Base-by-base conservation (phyloP, 2,329 filamentous ascomycete species). In the Diplocarpon rosae region DNA sequence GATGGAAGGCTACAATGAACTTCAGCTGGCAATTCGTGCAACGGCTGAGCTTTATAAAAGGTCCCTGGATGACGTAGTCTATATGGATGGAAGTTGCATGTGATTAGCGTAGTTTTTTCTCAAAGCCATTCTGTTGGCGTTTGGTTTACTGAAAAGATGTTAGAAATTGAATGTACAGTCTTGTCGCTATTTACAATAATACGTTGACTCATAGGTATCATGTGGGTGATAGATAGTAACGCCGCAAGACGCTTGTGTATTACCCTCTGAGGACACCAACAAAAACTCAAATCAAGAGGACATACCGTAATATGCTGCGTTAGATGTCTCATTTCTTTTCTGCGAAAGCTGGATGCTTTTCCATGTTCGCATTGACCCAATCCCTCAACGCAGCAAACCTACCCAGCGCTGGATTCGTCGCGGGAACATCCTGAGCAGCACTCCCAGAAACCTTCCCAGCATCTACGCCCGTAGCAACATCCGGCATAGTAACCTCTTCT, bases 361-460 rank as follows among this genome's bases (percentile, higher is more conserved):
- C 86, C 80, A 95, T 86, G 1, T 86, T 95, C 34, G 80, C 74
- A 1, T 85, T 82, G 41, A 95, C 93, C 60, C 90, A 93, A 9
- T 72, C 79, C 56, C 89, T 77, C 63, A 96, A 62, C 13, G 87
- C 86, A 27, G 83, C 83, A 83, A 87, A 95, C 44, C 84, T 70
- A 56, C 71, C 77, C 9, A 43, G 34, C 49, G 20, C 37, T 16
- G 45, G 17, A 30, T 42, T 43, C 20, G 41, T 39, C 11, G 27
- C 28, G 49, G 37, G 31, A 13, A 45, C 52, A 28, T 48, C 20
- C 27, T 47, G 47, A 16, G 52, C 20, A 34, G 52, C 52, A 37
- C 52, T 16, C 6, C 33, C 46, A 33, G 36, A 24, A 14, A 14
- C 37, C 17, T 37, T 34, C 33, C 12, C 46, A 55, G 52, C 30